Evolutionary conservation across 73 alveolate species (phyloP).

Genomic region (Tetrahymena borealis): DNA sequence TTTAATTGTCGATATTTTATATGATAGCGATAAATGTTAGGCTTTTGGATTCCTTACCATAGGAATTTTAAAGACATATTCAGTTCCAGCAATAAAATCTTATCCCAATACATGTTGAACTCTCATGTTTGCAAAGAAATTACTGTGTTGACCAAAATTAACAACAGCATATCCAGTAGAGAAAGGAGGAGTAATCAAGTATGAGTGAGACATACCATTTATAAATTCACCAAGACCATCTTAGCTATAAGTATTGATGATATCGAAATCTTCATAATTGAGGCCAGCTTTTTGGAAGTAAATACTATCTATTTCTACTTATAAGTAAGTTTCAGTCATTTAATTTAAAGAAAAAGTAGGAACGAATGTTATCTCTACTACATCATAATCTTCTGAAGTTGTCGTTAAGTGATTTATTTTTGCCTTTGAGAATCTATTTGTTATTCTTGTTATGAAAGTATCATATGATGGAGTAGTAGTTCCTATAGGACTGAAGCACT

Average conservation of each 20-base stretch:
- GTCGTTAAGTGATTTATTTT: background rate
- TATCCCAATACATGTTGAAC: background rate
- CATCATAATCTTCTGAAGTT: background rate
- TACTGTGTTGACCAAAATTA: background rate
- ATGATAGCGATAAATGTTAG: background rate
- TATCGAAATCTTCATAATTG: background rate
- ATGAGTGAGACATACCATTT: background rate
- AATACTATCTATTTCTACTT: background rate
- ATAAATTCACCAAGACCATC: background rate
- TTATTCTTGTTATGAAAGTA: background rate
- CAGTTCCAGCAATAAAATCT: background rate
- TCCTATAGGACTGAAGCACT: background rate
- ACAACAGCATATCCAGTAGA: background rate
- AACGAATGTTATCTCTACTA: background rate
- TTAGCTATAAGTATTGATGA: background rate
- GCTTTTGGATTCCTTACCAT: background rate
- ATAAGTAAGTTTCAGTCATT: background rate
- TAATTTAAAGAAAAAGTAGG: background rate
- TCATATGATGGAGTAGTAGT: background rate
- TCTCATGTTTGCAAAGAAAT: background rate
- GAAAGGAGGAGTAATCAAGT: background rate
- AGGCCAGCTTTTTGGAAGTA: background rate
- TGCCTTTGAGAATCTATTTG: background rate
- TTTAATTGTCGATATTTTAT: background rate
- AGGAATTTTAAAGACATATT: background rate